Percentiles rank a stretch among this genome's conserved stretches.
Evolutionary conservation across 306 rosid genomes (phyloP).

Genomic region (Gillenia trifoliata): DNA sequence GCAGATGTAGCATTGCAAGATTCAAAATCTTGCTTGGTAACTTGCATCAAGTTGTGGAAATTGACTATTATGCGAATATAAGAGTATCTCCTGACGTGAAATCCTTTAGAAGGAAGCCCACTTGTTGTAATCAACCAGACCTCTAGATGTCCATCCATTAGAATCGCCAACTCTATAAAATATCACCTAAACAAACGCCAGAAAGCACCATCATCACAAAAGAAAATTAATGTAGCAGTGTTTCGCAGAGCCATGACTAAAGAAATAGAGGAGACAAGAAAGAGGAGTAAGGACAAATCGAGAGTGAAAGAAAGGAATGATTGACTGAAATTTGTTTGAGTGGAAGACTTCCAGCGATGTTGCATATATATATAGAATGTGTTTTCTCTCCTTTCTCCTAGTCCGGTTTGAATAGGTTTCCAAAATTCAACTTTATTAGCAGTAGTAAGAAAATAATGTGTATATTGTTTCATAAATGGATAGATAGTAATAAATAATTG

Average conservation of each 20-base stretch:
- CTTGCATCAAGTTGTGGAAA: neutral
- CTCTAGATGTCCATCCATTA: neutral
- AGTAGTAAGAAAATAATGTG: too few species aligned
- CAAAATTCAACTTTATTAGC: too few species aligned
- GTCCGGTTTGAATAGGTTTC: neutral
- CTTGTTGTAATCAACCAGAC: neutral
- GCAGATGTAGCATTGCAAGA: neutral
- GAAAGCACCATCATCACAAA: neutral
- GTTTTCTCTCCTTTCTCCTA: neutral
- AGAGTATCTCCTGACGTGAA: neutral
- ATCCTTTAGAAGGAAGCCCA: neutral
- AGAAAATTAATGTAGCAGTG: neutral
- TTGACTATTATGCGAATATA: neutral
- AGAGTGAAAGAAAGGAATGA: neutral
- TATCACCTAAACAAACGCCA: neutral
- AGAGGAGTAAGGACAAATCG: too few species aligned
- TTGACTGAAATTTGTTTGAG: neutral
- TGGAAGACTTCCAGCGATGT: neutral
- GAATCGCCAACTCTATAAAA: neutral
- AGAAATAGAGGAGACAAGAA: neutral
- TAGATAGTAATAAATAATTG: too few species aligned
- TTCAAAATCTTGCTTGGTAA: neutral
- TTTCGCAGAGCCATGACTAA: neutral
- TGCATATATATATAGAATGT: neutral
- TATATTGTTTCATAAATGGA: too few species aligned